Evolutionary conservation across 441 rosid genomes (phyloP).

Genomic region (Euphorbia corollata): DNA sequence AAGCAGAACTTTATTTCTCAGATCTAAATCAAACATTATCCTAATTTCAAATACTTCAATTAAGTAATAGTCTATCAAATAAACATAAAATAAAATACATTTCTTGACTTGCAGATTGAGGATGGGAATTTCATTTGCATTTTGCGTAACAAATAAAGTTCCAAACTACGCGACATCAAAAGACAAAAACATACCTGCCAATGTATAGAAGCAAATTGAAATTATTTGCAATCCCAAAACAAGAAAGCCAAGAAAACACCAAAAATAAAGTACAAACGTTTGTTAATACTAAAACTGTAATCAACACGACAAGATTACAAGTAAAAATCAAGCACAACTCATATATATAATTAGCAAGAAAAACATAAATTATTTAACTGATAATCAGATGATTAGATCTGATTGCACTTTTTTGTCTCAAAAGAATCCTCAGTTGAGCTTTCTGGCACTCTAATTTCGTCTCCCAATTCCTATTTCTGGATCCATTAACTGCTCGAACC

Average conservation of each 20-base stretch:
- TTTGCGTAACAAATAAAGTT: too few species aligned
- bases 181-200: too few species aligned
- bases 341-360: neutral
- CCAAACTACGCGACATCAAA: too few species aligned
- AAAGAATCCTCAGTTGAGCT: slow-evolving; percentile 54
- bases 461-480: slow-evolving; percentile 69
- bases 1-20: neutral
- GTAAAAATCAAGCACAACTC: slow-evolving; percentile 8
- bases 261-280: neutral
- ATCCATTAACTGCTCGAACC: slow-evolving; percentile 48
- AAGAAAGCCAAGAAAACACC: neutral
- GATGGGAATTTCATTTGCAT: too few species aligned
- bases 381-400: slow-evolving; percentile 34
- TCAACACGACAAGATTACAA: slow-evolving; percentile 6
- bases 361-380: slow-evolving; percentile 15
- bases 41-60: neutral
- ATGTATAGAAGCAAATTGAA: too few species aligned
- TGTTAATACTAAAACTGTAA: slow-evolving; percentile 6
- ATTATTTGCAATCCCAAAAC: too few species aligned
- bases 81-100: too few species aligned
- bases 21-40: slow-evolving; percentile 21
- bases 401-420: slow-evolving; percentile 49
- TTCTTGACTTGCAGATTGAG: too few species aligned
- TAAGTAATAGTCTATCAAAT: too few species aligned
- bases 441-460: slow-evolving; percentile 69